These are phyloP conservation scores for Ophiocordyceps camponoti-saundersi DNA, from an alignment of 2,329 filamentous ascomycete genomes.

Conservation along the genomic window DNA sequence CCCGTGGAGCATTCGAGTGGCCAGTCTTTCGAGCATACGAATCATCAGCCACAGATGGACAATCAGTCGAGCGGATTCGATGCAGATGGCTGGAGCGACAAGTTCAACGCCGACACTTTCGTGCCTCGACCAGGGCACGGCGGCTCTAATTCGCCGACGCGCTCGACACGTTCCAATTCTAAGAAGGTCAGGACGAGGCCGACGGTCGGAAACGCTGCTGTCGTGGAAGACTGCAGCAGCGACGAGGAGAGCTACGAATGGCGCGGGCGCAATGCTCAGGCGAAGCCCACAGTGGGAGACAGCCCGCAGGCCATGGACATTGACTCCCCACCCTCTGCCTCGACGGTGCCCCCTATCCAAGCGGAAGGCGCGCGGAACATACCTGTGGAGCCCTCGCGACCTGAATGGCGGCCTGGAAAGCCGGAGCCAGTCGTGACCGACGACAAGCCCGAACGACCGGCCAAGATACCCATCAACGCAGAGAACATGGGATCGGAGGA, in stretches of 20 bases:
- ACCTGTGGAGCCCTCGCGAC: conserved; percentile 38
- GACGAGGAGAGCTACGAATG: conserved; percentile 21
- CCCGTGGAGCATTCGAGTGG: conserved; percentile 14
- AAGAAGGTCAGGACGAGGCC: conserved; percentile 44
- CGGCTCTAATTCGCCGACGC: conserved; percentile 25
- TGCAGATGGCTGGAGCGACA: conserved; percentile 33
- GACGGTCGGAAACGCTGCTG: conserved; percentile 25
- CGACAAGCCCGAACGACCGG: conserved; percentile 4
- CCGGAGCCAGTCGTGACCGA: conserved; percentile 11
- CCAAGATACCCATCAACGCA: conserved; percentile 9
- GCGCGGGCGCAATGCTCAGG: conserved; percentile 16
- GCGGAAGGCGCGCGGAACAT: conserved; percentile 28
- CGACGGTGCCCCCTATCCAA: conserved; percentile 6
- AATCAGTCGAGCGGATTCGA: conserved; percentile 23
- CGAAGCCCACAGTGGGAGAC: conserved; percentile 13
- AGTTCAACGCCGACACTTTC: conserved; percentile 38
- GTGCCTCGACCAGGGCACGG: conserved; percentile 23
- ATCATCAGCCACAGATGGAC: conserved; percentile 6
- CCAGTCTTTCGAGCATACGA: conserved; percentile 7
- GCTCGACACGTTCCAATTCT: conserved; percentile 25
- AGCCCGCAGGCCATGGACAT: conserved; percentile 50
- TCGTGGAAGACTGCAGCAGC: conserved; percentile 29
- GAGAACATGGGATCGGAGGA: conserved; percentile 35
- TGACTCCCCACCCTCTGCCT: conserved; percentile 29
- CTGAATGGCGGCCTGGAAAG: conserved; percentile 41